Evolutionary conservation across 1,139 yeast genomes (phyloP).

Genomic region (Blastobotrys arbuscula): DNA sequence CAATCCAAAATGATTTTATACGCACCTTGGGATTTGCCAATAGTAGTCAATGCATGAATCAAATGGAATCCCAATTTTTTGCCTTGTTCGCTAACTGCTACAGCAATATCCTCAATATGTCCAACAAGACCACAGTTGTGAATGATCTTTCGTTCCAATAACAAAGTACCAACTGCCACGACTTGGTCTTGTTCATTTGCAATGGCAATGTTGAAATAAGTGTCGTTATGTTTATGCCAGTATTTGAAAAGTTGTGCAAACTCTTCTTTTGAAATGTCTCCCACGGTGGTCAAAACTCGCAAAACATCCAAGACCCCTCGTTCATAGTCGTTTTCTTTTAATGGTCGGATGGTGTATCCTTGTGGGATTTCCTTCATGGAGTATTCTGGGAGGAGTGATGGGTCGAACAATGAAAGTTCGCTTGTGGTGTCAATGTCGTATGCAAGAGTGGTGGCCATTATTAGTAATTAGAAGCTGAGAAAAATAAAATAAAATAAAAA

Average conservation of each 20-base stretch:
- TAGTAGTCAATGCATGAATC: slow-evolving; percentile 54
- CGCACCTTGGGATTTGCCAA: slow-evolving; percentile 61
- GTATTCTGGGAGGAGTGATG: slow-evolving; percentile 27
- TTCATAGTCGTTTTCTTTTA: slow-evolving; percentile 43
- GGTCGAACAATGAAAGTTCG: slow-evolving; percentile 23
- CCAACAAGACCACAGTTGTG: slow-evolving; percentile 85
- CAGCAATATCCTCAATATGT: slow-evolving; percentile 93
- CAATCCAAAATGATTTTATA: slow-evolving; percentile 91
- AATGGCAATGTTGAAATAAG: slow-evolving; percentile 52
- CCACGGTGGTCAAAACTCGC: slow-evolving; percentile 53
- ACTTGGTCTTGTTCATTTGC: slow-evolving; percentile 33
- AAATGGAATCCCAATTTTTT: slow-evolving; percentile 66
- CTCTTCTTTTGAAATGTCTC: slow-evolving; percentile 41
- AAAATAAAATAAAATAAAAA: neutral
- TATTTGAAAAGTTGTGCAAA: slow-evolving; percentile 42
- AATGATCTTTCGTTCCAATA: slow-evolving; percentile 49
- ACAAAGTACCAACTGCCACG: slow-evolving; percentile 40
- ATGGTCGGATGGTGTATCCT: slow-evolving; percentile 49
- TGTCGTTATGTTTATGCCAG: slow-evolving; percentile 43
- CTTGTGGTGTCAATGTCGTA: slow-evolving; percentile 1
- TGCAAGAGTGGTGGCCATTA: neutral
- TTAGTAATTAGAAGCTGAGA: neutral
- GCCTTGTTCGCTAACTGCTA: slow-evolving; percentile 71
- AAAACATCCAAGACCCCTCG: slow-evolving; percentile 48
- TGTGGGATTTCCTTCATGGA: slow-evolving; percentile 38